Evolutionary conservation across 169 alveolate species (phyloP), one percentile per base, ranked within the genome.

Genomic region (Eimeria acervulina): DNA sequence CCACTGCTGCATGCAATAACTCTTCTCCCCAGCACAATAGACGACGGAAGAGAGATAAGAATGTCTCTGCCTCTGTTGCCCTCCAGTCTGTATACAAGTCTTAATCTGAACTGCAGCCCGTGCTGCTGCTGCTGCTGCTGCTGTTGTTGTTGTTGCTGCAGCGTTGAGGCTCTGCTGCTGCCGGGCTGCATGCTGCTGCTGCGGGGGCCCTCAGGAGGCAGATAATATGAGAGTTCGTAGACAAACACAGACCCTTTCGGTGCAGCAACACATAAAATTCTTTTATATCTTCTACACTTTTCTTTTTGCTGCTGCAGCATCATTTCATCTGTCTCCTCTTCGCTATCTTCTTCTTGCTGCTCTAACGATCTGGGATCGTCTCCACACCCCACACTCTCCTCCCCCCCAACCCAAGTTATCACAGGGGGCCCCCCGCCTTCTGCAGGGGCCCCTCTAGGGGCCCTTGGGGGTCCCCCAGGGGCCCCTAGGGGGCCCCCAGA

Each of bases 1-100:
- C 90, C 90, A 42, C 90, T 80, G 90, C 90, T 80, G 89, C 95
- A 68, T 52, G 90, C 95, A 7, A 90, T 21, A n/a, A 90, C 81
- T 4, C 85, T 33, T 26, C 89, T 47, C 61, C 95, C 95, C 17
- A 10, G 66, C 1, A 90, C 95, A 74, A 90, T 44, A 12, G 55
- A 33, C 5, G 74, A 31, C 15, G 95, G 95, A 40, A 90, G 78
- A 26, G 31, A 61, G 40, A 40, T 51, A 0, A 90, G 15, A 36
- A n/a, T 21, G 1, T 28, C 44, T 68, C 76, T 38, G 13, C 95
- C 95, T 74, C 95, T 15, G 89, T 90, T 90, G 17, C 95, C 95
- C 15, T 90, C 95, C 36, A 90, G 52, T 42, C 83, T 40, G 61
- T 72, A 90, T 26, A 90, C 95, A 3, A 90, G 78, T 1, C 95